Evolutionary conservation across 2,329 filamentous ascomycete species (phyloP).

Genomic region (Ilyonectria robusta): DNA sequence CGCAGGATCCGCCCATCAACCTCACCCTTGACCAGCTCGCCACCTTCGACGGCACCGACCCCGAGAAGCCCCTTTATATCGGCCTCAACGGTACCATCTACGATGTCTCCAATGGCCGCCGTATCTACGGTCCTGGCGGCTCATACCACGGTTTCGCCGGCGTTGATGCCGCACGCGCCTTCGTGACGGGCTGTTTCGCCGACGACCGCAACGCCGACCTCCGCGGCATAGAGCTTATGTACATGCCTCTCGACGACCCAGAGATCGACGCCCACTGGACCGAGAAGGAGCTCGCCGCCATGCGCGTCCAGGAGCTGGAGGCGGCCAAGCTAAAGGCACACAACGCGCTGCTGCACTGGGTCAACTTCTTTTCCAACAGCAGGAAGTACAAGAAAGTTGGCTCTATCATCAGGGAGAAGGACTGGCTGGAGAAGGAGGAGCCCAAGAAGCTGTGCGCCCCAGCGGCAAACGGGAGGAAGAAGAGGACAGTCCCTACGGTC

Average conservation of each 20-base stretch:
- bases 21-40: conserved; percentile 83
- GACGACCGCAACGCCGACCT: conserved; percentile 89
- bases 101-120: conserved; percentile 79
- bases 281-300: conserved; percentile 65
- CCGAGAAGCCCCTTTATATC: conserved; percentile 85
- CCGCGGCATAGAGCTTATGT: conserved; percentile 90
- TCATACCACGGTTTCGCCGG: conserved; percentile 91
- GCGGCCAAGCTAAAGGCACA: conserved; percentile 76
- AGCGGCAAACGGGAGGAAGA: conserved; percentile 72
- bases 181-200: conserved; percentile 92
- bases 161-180: conserved; percentile 87
- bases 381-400: conserved; percentile 88
- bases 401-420: conserved; percentile 73
- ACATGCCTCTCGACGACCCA: conserved; percentile 74
- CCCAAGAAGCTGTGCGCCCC: conserved; percentile 77
- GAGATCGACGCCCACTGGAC: conserved; percentile 72
- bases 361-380: conserved; percentile 83
- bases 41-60: conserved; percentile 83
- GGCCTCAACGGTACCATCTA: conserved; percentile 91
- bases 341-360: conserved; percentile 83
- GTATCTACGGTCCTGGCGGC: conserved; percentile 86
- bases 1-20: conserved; percentile 70
- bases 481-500: conserved; percentile 58
- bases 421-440: conserved; percentile 74
- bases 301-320: conserved; percentile 74